Base-by-base conservation (phyloP, 176 grass and related monocot species). In the Zea luxurians region DNA sequence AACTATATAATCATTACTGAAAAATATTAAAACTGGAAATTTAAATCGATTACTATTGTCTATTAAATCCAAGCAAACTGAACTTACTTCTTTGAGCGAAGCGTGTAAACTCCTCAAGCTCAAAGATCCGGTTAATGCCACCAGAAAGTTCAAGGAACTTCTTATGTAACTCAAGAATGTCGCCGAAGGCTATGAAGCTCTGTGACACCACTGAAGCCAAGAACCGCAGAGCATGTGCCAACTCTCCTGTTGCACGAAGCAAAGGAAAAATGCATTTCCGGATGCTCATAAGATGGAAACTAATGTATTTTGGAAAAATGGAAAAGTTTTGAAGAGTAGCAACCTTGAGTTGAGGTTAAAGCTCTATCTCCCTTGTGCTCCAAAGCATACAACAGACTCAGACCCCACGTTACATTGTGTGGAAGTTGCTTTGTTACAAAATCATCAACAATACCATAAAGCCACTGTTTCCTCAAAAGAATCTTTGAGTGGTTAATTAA, bases 371-470 rank as follows among this genome's bases (percentile, higher is more conserved):
- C 96, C 80, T 94, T 90, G 78, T 98, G 96, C 87, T 98, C 96
- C 81, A 98, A 55, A 89, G 96, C 96, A 92, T 98, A 98, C 52
- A 98, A 88, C 78, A 98, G 76, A 88, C 96, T 98, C 20, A 98
- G 78, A 70, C 90, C 91, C 96, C 96, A 98, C 65, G 96, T 98
- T 78, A 98, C 96, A 85, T 98, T 98, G 83, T 98, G 90, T 12
- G 96, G 96, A 60, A 98, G 89, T 84, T 98, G 96, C 82, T 98
- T 98, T 69, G 96, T 98, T 40, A 94, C 90, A 82, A 98, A 98
- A 72, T 98, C 92, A 94, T 98, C 90, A 66, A 98, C 80, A 83
- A 98, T 95, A 82, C 96, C 96, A 86, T 98, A 98, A 61, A 98
- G 80, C 85, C 91, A 98, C 45, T 95, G 93, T 49, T 92, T 98